Evolutionary conservation across 306 rosid genomes (phyloP).

Genomic region (Cyclanthera cordifolia): DNA sequence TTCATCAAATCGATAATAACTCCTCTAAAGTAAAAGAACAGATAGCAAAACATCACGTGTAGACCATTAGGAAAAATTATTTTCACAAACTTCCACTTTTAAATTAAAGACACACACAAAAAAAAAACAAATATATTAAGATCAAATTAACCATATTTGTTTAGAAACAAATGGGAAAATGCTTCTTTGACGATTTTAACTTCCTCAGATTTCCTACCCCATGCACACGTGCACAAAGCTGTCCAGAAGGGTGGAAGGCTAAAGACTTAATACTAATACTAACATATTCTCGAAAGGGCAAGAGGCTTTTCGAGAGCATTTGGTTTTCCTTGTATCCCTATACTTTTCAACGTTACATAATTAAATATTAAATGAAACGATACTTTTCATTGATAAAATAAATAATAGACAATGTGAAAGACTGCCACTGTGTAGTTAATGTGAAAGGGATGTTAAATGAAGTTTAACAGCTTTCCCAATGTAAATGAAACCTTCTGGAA

Average conservation of each 20-base stretch:
- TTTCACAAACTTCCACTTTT: no score
- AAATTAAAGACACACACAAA: no score
- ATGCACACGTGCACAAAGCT: background rate
- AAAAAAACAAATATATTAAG: background rate
- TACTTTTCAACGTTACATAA: background rate
- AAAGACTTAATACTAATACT: background rate
- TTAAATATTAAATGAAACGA: conserved; percentile 2
- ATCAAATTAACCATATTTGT: conserved; percentile 1
- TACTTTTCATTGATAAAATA: no score
- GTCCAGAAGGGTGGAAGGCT: background rate
- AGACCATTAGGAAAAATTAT: background rate
- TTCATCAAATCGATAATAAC: background rate
- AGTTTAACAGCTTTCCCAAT: background rate
- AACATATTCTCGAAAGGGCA: background rate
- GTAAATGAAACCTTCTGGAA: conserved; percentile 59
- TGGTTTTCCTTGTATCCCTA: background rate
- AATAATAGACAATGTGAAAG: no score
- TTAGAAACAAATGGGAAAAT: background rate
- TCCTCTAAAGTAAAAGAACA: background rate
- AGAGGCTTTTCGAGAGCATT: background rate
- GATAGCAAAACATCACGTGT: background rate
- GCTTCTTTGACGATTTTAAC: background rate
- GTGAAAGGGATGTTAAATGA: background rate
- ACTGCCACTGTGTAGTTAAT: no score
- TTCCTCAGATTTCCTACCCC: background rate